These are phyloP conservation scores for Monosporascus sp. DNA, from an alignment of 2,329 filamentous ascomycete genomes.

Conservation along the genomic window DNA sequence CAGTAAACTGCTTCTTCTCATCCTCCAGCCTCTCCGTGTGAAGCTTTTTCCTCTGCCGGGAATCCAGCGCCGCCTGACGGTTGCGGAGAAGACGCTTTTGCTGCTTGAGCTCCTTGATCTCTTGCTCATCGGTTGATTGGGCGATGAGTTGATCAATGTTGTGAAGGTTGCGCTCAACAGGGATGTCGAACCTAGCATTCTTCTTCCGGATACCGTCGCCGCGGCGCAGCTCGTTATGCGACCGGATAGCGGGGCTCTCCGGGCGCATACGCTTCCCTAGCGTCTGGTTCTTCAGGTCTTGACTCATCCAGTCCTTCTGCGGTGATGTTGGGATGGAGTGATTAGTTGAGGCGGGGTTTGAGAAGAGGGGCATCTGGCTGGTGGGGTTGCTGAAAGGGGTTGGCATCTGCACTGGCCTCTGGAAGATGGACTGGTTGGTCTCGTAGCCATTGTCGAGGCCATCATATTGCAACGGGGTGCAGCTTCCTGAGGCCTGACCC, in stretches of 20 bases:
- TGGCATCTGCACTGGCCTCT: slow-evolving; percentile 45
- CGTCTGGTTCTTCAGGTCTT: slow-evolving; percentile 44
- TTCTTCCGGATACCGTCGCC: slow-evolving; percentile 96
- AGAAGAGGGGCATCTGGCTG: slow-evolving; percentile 50
- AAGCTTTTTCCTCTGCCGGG: slow-evolving; percentile 94
- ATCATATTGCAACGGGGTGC: slow-evolving; percentile 71
- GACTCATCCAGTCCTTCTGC: slow-evolving; percentile 53
- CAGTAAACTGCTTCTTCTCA: slow-evolving; percentile 88
- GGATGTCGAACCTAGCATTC: slow-evolving; percentile 97
- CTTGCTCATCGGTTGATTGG: slow-evolving; percentile 80
- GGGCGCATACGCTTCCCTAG: slow-evolving; percentile 58
- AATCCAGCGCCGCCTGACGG: slow-evolving; percentile 94
- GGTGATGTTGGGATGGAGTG: slow-evolving; percentile 50
- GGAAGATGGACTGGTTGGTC: slow-evolving; percentile 45
- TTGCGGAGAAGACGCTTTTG: slow-evolving; percentile 94
- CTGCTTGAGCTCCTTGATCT: slow-evolving; percentile 97
- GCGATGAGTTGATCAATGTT: slow-evolving; percentile 94
- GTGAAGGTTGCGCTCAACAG: slow-evolving; percentile 82
- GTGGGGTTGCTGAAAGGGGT: slow-evolving; percentile 51
- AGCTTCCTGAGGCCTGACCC: slow-evolving; percentile 61
- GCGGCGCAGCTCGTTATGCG: slow-evolving; percentile 70
- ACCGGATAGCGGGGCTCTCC: slow-evolving; percentile 64
- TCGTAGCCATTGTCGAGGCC: slow-evolving; percentile 55
- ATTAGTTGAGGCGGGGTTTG: slow-evolving; percentile 40
- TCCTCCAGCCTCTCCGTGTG: slow-evolving; percentile 95